Conservation (phyloP, 176 grass and related monocot genomes). For the Raddia guianensis region DNA sequence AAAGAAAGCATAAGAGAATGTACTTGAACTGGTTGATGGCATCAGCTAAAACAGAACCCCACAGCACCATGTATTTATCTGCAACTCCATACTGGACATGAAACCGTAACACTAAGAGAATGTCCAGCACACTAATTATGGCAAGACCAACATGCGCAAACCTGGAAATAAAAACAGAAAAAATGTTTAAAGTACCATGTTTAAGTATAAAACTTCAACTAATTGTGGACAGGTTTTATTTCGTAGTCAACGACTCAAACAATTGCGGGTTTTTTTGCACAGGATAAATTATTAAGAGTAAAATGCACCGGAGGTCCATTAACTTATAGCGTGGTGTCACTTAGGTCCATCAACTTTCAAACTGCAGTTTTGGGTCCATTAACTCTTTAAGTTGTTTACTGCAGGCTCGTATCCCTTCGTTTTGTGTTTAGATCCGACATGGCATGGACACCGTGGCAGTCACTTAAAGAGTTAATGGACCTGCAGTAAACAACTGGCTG, state of each 20-base stretch:
- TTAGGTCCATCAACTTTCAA: too few relatives aligned
- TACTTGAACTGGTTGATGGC: conserved; percentile 90
- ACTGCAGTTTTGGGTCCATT: too few relatives aligned
- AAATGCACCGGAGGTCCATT: too few relatives aligned
- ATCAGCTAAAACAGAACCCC: conserved; percentile 72
- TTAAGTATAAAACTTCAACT: conserved; percentile 15
- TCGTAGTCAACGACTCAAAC: neutral
- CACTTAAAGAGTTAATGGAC: too few relatives aligned
- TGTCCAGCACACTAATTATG: conserved; percentile 57
- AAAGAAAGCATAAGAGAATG: conserved; percentile 39
- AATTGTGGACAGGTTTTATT: neutral
- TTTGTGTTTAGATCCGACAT: too few relatives aligned
- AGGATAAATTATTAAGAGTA: neutral
- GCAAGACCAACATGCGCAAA: conserved; percentile 75
- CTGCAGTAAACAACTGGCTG: too few relatives aligned
- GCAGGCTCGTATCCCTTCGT: too few relatives aligned
- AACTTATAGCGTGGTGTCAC: too few relatives aligned
- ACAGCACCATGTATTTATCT: conserved; percentile 76
- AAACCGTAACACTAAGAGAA: conserved; percentile 58
- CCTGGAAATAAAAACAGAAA: conserved; percentile 49
- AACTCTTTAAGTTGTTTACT: too few relatives aligned
- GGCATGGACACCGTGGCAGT: too few relatives aligned
- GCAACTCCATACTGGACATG: conserved; percentile 66
- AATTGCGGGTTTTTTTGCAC: conserved; percentile 17
- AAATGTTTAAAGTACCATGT: conserved; percentile 32